Percentiles rank a stretch among this genome's conserved stretches.
These are phyloP conservation scores for Scutellaria baicalensis DNA, from an alignment of 257 asterid species.

Conservation along the genomic window DNA sequence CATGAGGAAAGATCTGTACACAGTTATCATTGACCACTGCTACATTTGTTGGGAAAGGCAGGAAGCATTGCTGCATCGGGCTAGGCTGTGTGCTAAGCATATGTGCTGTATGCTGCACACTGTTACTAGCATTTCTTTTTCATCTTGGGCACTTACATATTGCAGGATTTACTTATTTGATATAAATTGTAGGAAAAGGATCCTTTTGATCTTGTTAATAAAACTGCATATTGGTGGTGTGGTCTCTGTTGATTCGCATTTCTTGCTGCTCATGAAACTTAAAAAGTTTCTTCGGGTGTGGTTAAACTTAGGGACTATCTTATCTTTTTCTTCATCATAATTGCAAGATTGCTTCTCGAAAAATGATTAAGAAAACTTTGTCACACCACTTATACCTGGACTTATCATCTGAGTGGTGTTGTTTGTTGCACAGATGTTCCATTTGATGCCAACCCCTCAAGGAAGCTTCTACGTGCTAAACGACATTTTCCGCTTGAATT, in stretches of 20 bases:
- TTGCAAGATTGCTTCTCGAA: background rate
- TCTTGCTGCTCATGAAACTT: background rate
- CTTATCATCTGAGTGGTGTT: constrained; percentile 1
- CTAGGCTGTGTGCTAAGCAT: background rate
- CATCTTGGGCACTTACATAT: background rate
- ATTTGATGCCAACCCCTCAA: constrained; percentile 80
- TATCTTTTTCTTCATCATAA: background rate
- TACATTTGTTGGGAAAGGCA: background rate
- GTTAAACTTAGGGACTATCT: background rate
- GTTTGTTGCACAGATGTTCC: constrained; percentile 67
- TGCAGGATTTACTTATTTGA: background rate
- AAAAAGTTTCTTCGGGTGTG: background rate
- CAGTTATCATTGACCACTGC: background rate
- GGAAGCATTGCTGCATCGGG: background rate
- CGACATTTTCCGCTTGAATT: constrained; percentile 89
- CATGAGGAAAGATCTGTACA: background rate
- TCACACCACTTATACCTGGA: background rate
- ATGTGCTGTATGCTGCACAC: background rate
- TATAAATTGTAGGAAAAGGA: background rate
- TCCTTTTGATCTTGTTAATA: background rate
- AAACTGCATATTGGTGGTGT: background rate
- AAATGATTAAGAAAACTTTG: no score
- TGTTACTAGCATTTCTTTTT: background rate
- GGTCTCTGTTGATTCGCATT: background rate
- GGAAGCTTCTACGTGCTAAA: constrained; percentile 81